Evolutionary conservation across 1,284 basidiomycete species (phyloP), one percentile per base, ranked within the genome.

Genomic region (Sporisorium scitamineum): DNA sequence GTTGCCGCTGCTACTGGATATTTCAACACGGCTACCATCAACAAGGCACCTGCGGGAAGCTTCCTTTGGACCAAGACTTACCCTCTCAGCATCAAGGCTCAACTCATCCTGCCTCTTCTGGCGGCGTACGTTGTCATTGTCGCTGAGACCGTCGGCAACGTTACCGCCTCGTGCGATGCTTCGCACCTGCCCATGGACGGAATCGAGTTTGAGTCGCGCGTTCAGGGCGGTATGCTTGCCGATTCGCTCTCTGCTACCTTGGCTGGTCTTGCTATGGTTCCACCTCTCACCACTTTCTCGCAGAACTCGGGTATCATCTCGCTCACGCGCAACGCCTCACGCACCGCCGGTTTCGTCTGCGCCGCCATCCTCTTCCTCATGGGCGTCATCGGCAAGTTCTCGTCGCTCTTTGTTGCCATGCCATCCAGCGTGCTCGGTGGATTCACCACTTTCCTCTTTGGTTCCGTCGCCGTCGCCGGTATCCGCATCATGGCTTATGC

Each of bases 401-500:
- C 61, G 8, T 27, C 66, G 18, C 60, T 73, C n/a, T 73, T 73
- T 41, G 65, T 69, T 22, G 66, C 66, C 32, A 68, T 73, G 60
- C 70, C 70, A 0, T 47, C 70, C 14, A 58, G 54, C 44, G 66
- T 70, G 10, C 54, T 73, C 7, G 70, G 70, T 20, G 70, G 70
- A 7, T 69, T 73, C 42, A 68, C 70, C 47, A 73, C 70, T 1
- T 73, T 73, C 61, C 65, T 73, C 14, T 73, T 73, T 34, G 70
- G 60, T 27, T 68, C 65, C 5, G 70, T 73, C 16, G 65, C 66
- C 10, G 56, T 70, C 20, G 70, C 70, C 5, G 70, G 70, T 37
- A 64, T 73, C 51, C 60, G 70, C 31, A 61, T 73, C 51, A 72
- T 72, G 70, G 70, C 70, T 0, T 72, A 72, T n/a, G 70, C 70